Conservation (phyloP, 768 basidiomycete genomes). For the Porpolomopsis calyptriformis region DNA sequence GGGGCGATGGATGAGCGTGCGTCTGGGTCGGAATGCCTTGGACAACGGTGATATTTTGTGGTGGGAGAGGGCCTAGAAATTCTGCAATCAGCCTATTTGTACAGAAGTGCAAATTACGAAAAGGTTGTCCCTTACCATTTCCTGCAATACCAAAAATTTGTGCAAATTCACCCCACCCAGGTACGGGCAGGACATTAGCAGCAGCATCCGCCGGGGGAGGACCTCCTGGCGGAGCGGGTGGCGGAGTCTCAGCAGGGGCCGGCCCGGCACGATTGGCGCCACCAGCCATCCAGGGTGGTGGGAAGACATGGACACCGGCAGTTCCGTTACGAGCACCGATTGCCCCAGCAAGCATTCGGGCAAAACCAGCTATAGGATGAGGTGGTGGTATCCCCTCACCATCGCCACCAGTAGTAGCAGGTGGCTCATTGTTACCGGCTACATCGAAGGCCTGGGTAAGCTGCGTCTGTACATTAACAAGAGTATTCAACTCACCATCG, state of each 20-base stretch:
- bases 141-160: slow-evolving; percentile 1
- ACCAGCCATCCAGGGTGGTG: not conserved
- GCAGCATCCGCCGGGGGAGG: not conserved
- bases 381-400: not conserved
- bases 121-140: not conserved
- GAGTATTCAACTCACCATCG: not conserved
- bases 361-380: not conserved
- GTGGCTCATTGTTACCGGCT: not conserved
- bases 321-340: not conserved
- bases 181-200: not conserved
- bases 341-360: not conserved
- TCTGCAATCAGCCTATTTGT: not conserved
- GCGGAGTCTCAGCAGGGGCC: not conserved
- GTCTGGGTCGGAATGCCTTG: slow-evolving; percentile 9
- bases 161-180: not conserved
- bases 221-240: not conserved
- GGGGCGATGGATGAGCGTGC: not conserved
- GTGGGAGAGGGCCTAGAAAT: not conserved
- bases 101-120: not conserved
- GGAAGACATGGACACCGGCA: not conserved
- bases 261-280: not conserved
- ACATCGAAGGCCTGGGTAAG: not conserved
- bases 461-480: not conserved
- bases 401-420: not conserved
- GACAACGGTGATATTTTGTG: not conserved